These are phyloP conservation scores for Kondoa malvinella DNA, from an alignment of 768 basidiomycete genomes.

Conservation along the genomic window DNA sequence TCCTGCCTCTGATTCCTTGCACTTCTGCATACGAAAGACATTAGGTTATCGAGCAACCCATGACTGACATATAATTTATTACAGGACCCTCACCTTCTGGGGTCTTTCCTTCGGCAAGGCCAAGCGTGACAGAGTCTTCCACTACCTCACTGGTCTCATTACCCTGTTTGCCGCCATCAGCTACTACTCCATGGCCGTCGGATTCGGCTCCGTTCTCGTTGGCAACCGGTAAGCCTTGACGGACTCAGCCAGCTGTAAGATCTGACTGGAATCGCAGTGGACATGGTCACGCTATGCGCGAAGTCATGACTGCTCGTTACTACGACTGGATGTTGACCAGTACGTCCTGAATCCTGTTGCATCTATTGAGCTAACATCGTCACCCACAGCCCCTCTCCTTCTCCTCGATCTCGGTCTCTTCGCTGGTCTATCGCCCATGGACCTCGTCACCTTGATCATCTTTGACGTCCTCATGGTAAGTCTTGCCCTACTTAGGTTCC, in stretches of 20 bases:
- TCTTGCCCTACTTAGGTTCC: background rate
- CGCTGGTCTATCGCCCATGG: background rate
- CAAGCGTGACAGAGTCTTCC: background rate
- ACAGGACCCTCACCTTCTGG: background rate
- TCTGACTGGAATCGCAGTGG: no score
- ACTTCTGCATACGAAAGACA: no score
- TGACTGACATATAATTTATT: no score
- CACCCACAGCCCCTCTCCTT: background rate
- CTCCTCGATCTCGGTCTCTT: background rate
- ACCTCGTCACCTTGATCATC: background rate
- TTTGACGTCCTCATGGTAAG: conserved; percentile 1
- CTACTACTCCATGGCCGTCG: background rate
- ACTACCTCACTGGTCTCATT: background rate
- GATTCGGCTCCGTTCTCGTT: background rate
- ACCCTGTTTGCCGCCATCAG: background rate
- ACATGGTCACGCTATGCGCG: background rate
- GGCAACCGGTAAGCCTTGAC: no score
- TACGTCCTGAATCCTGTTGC: background rate
- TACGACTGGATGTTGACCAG: background rate
- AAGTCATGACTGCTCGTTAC: background rate
- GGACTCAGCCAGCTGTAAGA: no score
- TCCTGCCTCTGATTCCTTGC: no score
- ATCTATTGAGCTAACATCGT: background rate
- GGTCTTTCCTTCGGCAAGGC: background rate
- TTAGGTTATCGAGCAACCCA: no score